A percentile compares a stretch with the other conserved stretches of the same genome.
These are phyloP conservation scores for Bretziella fagacearum DNA, from an alignment of 2,329 filamentous ascomycete genomes.

Conservation along the genomic window DNA sequence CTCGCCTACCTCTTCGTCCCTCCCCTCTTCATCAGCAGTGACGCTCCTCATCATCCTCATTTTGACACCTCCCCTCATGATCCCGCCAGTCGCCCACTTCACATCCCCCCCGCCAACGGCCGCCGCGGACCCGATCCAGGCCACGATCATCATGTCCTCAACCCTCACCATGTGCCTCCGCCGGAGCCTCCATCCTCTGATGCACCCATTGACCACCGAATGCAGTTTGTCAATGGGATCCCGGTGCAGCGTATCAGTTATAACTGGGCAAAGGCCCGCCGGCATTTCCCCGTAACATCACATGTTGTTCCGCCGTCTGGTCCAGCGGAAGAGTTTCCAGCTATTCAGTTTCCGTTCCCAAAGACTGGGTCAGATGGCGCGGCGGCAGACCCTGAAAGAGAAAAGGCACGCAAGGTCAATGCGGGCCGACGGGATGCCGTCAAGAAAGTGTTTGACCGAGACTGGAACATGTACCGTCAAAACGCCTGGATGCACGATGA, in stretches of 20 bases:
- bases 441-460: slow-evolving; percentile 26
- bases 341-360: slow-evolving; percentile 25
- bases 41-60: background rate
- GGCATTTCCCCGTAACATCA: slow-evolving; percentile 20
- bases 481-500: slow-evolving; percentile 38
- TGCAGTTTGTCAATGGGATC: slow-evolving; percentile 6
- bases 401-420: slow-evolving; percentile 4
- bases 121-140: background rate
- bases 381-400: background rate
- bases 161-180: background rate
- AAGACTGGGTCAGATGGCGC: slow-evolving; percentile 17
- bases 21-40: slow-evolving; percentile 3
- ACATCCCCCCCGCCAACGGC: background rate
- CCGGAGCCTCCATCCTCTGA: background rate
- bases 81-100: background rate
- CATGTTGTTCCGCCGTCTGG: slow-evolving; percentile 21
- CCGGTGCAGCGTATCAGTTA: slow-evolving; percentile 19
- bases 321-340: slow-evolving; percentile 18
- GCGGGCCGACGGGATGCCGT: slow-evolving; percentile 24
- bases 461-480: slow-evolving; percentile 34
- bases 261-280: slow-evolving; percentile 20
- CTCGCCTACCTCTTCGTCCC: slow-evolving; percentile 9
- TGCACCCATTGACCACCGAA: background rate
- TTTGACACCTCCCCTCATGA: background rate
- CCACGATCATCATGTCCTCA: background rate